Conservation (phyloP, 192 early-diverging fungal species). For the Rhizophlyctis rosea region DNA sequence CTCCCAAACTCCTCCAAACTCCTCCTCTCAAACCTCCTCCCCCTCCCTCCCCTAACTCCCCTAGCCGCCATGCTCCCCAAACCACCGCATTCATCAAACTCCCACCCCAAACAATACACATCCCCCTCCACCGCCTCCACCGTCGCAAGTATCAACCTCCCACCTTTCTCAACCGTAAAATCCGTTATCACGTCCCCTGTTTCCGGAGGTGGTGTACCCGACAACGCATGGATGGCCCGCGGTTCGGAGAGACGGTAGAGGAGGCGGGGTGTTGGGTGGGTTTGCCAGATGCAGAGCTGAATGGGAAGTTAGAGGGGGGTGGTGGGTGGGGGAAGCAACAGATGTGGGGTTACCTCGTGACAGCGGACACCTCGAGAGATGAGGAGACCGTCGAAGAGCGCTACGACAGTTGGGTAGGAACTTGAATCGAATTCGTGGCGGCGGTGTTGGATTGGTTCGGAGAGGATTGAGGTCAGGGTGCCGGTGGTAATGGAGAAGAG, state of each 20-base stretch:
- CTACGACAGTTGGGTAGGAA: conserved; percentile 30
- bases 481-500: conserved; percentile 13
- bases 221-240: conserved; percentile 9
- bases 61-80: neutral
- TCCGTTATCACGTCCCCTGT: conserved; percentile 36
- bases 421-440: conserved; percentile 32
- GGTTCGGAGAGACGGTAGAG: conserved; percentile 33
- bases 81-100: conserved; percentile 14
- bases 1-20: conserved; percentile 26
- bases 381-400: conserved; percentile 30
- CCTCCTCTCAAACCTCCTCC: conserved; percentile 31
- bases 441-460: conserved; percentile 15
- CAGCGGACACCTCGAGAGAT: conserved; percentile 29
- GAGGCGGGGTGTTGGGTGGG: conserved; percentile 16
- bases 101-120: conserved; percentile 33
- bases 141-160: conserved; percentile 27
- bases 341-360: conserved; percentile 22
- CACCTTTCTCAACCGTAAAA: conserved; percentile 29
- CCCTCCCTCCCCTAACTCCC: neutral
- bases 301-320: neutral
- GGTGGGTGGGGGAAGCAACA: neutral
- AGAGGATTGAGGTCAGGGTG: conserved; percentile 5
- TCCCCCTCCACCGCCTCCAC: conserved; percentile 31
- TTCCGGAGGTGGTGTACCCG: conserved; percentile 11
- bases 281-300: conserved; percentile 34